phyloP scores from a whole-genome alignment of 73 alveolate genomes.

The Effrenium voratum region DNA sequence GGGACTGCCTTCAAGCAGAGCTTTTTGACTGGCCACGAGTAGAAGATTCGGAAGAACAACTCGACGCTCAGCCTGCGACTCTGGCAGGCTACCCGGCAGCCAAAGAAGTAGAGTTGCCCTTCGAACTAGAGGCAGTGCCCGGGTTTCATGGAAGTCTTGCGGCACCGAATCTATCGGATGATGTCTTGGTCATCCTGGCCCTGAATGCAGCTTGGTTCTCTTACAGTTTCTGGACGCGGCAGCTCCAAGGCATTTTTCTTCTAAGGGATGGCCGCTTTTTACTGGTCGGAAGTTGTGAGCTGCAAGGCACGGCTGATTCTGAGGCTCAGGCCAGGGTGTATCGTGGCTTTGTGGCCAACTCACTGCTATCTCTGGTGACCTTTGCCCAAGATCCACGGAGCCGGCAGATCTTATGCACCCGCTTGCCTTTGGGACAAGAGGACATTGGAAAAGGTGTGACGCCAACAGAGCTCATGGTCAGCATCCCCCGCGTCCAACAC shows the following conservation, averaged over 20 bases:
- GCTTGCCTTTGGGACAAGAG: background rate
- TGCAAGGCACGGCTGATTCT: conserved; percentile 45
- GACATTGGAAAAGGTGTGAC: no score
- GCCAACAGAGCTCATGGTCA: no score
- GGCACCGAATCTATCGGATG: background rate
- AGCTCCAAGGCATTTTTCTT: conserved; percentile 21
- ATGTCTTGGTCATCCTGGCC: conserved; percentile 12
- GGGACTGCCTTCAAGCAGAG: background rate
- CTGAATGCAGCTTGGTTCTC: conserved; percentile 43
- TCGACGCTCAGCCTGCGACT: background rate
- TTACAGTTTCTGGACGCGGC: conserved; percentile 63
- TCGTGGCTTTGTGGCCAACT: conserved; percentile 42
- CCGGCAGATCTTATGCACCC: conserved; percentile 25
- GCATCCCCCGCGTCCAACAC: no score
- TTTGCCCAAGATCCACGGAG: conserved; percentile 52
- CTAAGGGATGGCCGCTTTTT: conserved; percentile 44
- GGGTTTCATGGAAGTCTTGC: background rate
- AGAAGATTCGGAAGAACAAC: background rate
- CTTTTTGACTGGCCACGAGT: background rate
- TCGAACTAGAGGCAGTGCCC: conserved; percentile 34
- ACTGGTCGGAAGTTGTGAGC: conserved; percentile 38
- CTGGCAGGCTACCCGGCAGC: background rate
- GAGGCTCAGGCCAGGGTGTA: background rate
- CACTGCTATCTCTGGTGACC: conserved; percentile 49
- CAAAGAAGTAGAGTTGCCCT: no score